These are phyloP conservation scores for Silybum marianum DNA, from an alignment of 129 eudicot genomes.

Conservation along the genomic window DNA sequence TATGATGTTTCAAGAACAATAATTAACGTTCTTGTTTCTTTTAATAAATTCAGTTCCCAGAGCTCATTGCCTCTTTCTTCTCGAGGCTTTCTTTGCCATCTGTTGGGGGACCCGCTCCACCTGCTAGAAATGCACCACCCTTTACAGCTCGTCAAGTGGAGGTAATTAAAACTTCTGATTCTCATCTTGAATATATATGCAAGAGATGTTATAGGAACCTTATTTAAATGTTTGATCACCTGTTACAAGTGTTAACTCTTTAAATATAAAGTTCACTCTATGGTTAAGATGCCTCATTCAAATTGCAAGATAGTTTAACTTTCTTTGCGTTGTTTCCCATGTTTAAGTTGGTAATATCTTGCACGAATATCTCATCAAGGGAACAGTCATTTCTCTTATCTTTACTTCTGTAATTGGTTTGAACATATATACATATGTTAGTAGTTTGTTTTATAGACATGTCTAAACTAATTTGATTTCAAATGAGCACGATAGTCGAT, in stretches of 20 bases:
- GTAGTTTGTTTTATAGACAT: background rate
- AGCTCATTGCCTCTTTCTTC: constrained; percentile 72
- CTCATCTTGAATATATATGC: constrained; percentile 6
- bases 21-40: background rate
- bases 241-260: background rate
- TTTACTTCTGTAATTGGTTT: background rate
- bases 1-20: constrained; percentile 6
- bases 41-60: constrained; percentile 70
- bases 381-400: background rate
- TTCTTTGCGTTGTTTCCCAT: background rate
- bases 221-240: background rate
- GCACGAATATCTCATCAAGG: background rate
- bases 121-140: constrained; percentile 61
- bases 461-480: background rate
- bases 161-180: constrained; percentile 47
- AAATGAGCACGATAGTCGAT: background rate
- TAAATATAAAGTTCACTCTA: background rate
- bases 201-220: background rate
- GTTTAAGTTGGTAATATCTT: background rate
- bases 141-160: constrained; percentile 64
- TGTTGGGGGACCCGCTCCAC: constrained; percentile 53
- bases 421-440: background rate
- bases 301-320: background rate
- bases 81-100: constrained; percentile 87
- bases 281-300: background rate